These are phyloP conservation scores for Hygrocybe punicea DNA, from an alignment of 768 basidiomycete genomes.

Conservation along the genomic window DNA sequence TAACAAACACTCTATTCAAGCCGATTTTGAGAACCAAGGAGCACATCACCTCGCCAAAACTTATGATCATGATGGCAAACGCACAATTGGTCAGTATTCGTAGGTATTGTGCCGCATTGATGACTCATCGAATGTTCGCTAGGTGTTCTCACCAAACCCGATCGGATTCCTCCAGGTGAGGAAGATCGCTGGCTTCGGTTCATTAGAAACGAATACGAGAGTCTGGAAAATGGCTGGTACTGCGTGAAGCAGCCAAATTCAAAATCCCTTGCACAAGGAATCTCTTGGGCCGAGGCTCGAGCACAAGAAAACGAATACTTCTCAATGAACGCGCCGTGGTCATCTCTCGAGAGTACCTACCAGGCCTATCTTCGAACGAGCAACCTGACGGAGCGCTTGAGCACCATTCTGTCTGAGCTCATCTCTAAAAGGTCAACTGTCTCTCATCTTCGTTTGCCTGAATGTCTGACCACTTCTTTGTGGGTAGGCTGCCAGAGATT, in stretches of 20 bases:
- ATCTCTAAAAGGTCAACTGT: conserved; percentile 54
- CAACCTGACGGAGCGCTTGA: conserved; percentile 56
- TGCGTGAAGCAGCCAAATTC: conserved; percentile 57
- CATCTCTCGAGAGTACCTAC: conserved; percentile 46
- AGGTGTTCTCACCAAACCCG: conserved; percentile 77
- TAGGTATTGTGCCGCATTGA: too few species aligned
- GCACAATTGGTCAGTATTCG: conserved; percentile 59
- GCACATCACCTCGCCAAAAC: conserved; percentile 63
- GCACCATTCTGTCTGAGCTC: conserved; percentile 57
- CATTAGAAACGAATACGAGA: conserved; percentile 52
- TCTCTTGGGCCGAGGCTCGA: conserved; percentile 62
- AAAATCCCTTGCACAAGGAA: conserved; percentile 46
- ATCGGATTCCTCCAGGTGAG: conserved; percentile 57
- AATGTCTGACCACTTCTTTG: too few species aligned
- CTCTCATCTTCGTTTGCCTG: background rate
- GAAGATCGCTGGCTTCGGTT: conserved; percentile 55
- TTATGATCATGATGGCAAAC: conserved; percentile 57
- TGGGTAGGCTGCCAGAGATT: conserved; percentile 56
- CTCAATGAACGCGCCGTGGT: conserved; percentile 49
- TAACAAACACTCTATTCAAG: conserved; percentile 32
- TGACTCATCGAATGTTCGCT: background rate
- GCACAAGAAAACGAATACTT: conserved; percentile 57
- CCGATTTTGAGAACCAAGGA: conserved; percentile 78
- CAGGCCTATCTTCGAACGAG: conserved; percentile 53
- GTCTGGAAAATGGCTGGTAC: conserved; percentile 56